phyloP scores from a whole-genome alignment of 305 asterid species.

The Plantago coronopus region DNA sequence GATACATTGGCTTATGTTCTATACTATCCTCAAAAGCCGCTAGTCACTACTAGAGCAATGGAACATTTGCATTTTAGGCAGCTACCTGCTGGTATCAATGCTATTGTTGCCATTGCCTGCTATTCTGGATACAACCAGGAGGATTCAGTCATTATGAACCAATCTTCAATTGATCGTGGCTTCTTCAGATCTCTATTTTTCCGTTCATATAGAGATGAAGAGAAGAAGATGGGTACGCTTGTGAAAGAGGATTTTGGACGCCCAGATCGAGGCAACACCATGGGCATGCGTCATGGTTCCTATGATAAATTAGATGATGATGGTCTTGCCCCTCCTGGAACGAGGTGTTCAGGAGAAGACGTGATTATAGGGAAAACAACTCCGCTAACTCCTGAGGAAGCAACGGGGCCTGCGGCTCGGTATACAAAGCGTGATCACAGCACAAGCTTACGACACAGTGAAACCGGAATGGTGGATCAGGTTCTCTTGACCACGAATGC shows the following conservation, averaged over 20 bases:
- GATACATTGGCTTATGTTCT: constrained; percentile 97
- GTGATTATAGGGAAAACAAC: constrained; percentile 99
- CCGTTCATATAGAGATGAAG: constrained; percentile 95
- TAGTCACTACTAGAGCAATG: constrained; percentile 97
- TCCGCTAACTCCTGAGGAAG: constrained; percentile 76
- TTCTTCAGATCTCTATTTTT: constrained; percentile 89
- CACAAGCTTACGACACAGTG: constrained; percentile 93
- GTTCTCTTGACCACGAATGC: constrained; percentile 91
- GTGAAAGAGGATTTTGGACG: constrained; percentile 97
- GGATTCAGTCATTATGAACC: constrained; percentile 98
- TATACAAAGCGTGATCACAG: constrained; percentile 95
- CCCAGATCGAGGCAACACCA: constrained; percentile 80
- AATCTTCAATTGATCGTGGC: constrained; percentile 97
- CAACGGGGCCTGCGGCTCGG: constrained; percentile 63
- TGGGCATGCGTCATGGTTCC: constrained; percentile 99
- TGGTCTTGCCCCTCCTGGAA: constrained; percentile 98
- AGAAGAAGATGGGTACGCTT: constrained; percentile 96
- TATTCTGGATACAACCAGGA: constrained; percentile 98
- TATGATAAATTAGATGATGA: constrained; percentile 94
- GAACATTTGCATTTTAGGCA: constrained; percentile 98
- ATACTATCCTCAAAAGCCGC: constrained; percentile 97
- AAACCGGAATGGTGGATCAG: constrained; percentile 94
- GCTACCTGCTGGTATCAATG: constrained; percentile 96
- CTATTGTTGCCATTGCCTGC: constrained; percentile 93
- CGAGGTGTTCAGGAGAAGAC: constrained; percentile 94